Percentiles rank a stretch among this genome's conserved stretches.
phyloP scores from a whole-genome alignment of 805 yeast species.

The Metschnikowia proteae region DNA sequence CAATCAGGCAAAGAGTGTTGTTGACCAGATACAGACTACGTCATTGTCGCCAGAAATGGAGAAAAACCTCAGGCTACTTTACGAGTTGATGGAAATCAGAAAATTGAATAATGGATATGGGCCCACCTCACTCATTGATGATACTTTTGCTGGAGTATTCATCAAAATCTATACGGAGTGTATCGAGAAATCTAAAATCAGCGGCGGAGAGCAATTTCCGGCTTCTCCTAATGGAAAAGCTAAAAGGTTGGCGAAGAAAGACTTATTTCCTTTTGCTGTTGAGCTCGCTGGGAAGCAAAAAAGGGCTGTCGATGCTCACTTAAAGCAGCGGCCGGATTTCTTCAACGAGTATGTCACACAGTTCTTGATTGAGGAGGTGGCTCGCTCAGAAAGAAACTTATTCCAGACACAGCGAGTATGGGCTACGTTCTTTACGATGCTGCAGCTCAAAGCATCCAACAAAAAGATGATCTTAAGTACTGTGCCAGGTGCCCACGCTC shows the following conservation, averaged over 20 bases:
- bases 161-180: slow-evolving; percentile 41
- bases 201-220: not conserved
- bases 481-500: slow-evolving; percentile 3
- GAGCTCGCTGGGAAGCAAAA: slow-evolving; percentile 31
- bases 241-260: slow-evolving; percentile 40
- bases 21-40: slow-evolving; percentile 23
- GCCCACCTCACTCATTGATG: slow-evolving; percentile 72
- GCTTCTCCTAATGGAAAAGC: slow-evolving; percentile 31
- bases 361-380: slow-evolving; percentile 8
- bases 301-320: slow-evolving; percentile 28
- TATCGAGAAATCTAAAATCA: not conserved
- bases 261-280: slow-evolving; percentile 37
- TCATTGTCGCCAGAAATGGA: slow-evolving; percentile 34
- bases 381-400: slow-evolving; percentile 1
- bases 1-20: slow-evolving; percentile 24
- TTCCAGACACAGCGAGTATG: not conserved
- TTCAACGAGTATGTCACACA: slow-evolving; percentile 21
- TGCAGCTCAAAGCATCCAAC: not conserved
- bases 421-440: not conserved
- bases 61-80: slow-evolving; percentile 41
- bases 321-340: slow-evolving; percentile 30
- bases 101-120: slow-evolving; percentile 79
- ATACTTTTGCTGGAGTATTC: slow-evolving; percentile 60
- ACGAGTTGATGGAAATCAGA: slow-evolving; percentile 56
- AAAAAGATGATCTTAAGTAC: not conserved